phyloP scores from a whole-genome alignment of 1,284 basidiomycete species.

The Hymenochaete sp. region DNA sequence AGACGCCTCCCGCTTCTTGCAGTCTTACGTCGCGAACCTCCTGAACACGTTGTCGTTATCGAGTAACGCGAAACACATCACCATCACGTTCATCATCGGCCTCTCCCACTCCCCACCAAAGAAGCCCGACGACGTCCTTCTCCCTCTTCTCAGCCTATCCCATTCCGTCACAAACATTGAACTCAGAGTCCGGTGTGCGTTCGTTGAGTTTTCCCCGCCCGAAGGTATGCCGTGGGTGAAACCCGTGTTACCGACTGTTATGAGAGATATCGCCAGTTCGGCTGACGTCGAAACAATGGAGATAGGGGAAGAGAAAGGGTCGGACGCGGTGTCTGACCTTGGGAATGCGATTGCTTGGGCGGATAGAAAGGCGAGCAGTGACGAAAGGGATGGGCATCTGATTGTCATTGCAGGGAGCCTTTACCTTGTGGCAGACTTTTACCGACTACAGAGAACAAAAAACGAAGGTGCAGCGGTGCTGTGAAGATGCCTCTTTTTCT shows the following conservation, averaged over 20 bases:
- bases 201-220: slow-evolving; percentile 59
- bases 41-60: slow-evolving; percentile 20
- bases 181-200: slow-evolving; percentile 36
- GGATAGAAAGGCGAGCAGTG: not conserved
- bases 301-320: not conserved
- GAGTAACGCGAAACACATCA: slow-evolving; percentile 24
- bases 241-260: slow-evolving; percentile 43
- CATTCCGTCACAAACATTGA: slow-evolving; percentile 20
- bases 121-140: slow-evolving; percentile 60
- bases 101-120: slow-evolving; percentile 81
- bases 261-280: slow-evolving; percentile 8
- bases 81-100: slow-evolving; percentile 62
- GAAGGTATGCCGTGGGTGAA: slow-evolving; percentile 90
- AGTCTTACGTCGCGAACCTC: slow-evolving; percentile 58
- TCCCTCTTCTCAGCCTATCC: slow-evolving; percentile 39
- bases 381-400: not conserved
- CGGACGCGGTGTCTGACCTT: too few relatives aligned
- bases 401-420: slow-evolving; percentile 17
- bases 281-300: not conserved
- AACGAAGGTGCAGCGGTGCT: not conserved
- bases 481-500: too few relatives aligned
- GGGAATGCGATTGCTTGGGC: not conserved
- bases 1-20: slow-evolving; percentile 68
- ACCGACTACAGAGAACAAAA: slow-evolving; percentile 7
- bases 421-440: slow-evolving; percentile 17